Evolutionary conservation across 495 filamentous ascomycete genomes (phyloP).

Genomic region (Extremus antarcticus): DNA sequence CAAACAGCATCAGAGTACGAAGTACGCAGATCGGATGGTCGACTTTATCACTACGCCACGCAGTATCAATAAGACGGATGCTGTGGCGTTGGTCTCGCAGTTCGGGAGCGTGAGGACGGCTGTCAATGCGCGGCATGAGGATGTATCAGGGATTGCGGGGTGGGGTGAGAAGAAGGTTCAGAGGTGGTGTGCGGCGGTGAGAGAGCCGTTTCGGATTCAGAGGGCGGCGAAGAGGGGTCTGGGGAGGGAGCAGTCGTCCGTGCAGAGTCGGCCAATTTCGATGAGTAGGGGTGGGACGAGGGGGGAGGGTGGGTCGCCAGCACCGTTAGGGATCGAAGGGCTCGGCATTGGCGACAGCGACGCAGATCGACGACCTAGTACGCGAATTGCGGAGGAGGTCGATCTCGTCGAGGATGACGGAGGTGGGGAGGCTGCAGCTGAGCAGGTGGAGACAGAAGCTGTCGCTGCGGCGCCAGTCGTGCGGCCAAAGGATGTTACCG

Average conservation of each 20-base stretch:
- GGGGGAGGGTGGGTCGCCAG: background rate
- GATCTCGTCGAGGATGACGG: slow-evolving; percentile 20
- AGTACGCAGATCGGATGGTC: slow-evolving; percentile 78
- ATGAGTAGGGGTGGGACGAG: background rate
- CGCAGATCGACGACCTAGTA: slow-evolving; percentile 23
- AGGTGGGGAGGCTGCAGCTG: slow-evolving; percentile 34
- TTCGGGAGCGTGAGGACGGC: slow-evolving; percentile 82
- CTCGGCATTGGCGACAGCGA: slow-evolving; percentile 13
- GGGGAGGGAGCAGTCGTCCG: slow-evolving; percentile 15
- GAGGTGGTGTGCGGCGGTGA: slow-evolving; percentile 66
- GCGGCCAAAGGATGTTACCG: background rate
- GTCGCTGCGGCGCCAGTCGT: slow-evolving; percentile 8
- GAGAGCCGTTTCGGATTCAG: slow-evolving; percentile 70
- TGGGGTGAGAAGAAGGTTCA: slow-evolving; percentile 95
- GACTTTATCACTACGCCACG: slow-evolving; percentile 87
- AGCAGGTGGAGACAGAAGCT: slow-evolving; percentile 23
- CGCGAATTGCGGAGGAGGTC: slow-evolving; percentile 24
- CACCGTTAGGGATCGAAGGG: slow-evolving; percentile 7
- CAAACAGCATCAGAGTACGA: slow-evolving; percentile 65
- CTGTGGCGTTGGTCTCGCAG: slow-evolving; percentile 70
- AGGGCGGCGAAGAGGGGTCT: slow-evolving; percentile 49
- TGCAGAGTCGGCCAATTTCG: background rate
- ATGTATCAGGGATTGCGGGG: slow-evolving; percentile 67
- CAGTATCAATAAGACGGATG: slow-evolving; percentile 88
- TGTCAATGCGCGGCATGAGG: slow-evolving; percentile 77